Percentiles rank a stretch among this genome's conserved stretches.
Evolutionary conservation across 495 filamentous ascomycete species (phyloP).

Genomic region (Aspergillus mulundensis): DNA sequence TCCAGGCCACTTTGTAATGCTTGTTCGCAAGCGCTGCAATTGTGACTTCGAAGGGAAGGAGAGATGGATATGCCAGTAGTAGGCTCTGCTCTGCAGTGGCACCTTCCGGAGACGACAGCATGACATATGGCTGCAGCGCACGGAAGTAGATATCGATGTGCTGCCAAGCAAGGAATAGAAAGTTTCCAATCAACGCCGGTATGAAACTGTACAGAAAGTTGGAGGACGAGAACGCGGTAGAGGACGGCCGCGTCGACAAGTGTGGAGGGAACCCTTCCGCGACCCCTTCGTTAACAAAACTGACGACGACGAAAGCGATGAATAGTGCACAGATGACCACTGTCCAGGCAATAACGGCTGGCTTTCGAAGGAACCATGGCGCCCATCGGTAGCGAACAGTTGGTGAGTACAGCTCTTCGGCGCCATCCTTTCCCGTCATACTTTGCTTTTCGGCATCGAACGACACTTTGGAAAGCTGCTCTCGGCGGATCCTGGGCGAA

Average conservation of each 20-base stretch:
- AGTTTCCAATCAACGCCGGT: constrained; percentile 68
- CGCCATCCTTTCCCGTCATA: constrained; percentile 27
- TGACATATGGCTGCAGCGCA: constrained; percentile 69
- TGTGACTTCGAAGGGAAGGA: constrained; percentile 60
- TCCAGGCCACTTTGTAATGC: constrained; percentile 67
- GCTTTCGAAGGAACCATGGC: constrained; percentile 71
- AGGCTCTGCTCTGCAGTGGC: constrained; percentile 63
- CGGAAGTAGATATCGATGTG: constrained; percentile 72
- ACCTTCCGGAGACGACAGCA: constrained; percentile 55
- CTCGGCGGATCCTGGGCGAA: constrained; percentile 27
- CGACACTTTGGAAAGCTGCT: constrained; percentile 31
- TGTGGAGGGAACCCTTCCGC: constrained; percentile 65
- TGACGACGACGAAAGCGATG: constrained; percentile 68
- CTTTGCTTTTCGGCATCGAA: constrained; percentile 44
- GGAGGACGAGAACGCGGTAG: constrained; percentile 70
- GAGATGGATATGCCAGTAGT: constrained; percentile 67
- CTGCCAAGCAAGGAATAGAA: constrained; percentile 74
- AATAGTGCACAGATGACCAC: constrained; percentile 61
- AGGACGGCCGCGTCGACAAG: constrained; percentile 55
- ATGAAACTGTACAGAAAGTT: constrained; percentile 88
- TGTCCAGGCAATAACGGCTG: constrained; percentile 58
- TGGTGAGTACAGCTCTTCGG: constrained; percentile 43
- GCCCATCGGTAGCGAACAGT: constrained; percentile 61
- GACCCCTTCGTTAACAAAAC: constrained; percentile 68
- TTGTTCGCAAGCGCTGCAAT: constrained; percentile 57